Conservation (phyloP, 495 filamentous ascomycete genomes). For the Thermothielavioides terrestris region DNA sequence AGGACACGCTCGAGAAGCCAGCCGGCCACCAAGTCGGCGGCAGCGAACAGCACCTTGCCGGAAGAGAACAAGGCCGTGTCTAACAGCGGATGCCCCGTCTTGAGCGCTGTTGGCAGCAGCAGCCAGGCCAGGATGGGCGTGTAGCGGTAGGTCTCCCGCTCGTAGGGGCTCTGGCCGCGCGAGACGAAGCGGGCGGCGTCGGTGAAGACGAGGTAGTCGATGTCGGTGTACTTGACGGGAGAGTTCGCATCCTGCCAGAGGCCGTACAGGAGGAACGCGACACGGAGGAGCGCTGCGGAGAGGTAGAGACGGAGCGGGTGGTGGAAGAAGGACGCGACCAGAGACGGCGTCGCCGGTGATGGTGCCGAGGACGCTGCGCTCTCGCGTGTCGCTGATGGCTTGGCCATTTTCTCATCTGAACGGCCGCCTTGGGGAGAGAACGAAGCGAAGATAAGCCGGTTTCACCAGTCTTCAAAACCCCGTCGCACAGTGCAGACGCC, state of each 20-base stretch:
- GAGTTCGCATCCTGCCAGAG: constrained; percentile 85
- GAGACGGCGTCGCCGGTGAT: constrained; percentile 1
- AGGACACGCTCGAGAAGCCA: constrained; percentile 57
- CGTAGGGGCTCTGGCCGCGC: constrained; percentile 58
- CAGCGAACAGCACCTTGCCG: constrained; percentile 81
- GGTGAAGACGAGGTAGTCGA: constrained; percentile 99
- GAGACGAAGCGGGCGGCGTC: constrained; percentile 78
- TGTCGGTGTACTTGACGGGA: constrained; percentile 93
- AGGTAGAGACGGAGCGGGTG: constrained; percentile 52
- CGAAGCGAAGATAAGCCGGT: not conserved
- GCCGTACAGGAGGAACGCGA: constrained; percentile 71
- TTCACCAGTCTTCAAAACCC: not conserved
- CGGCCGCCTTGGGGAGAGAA: not conserved
- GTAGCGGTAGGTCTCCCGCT: constrained; percentile 90
- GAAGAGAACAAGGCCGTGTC: constrained; percentile 61
- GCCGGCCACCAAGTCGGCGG: constrained; percentile 75
- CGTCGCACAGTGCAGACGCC: no score
- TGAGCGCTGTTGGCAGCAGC: constrained; percentile 68
- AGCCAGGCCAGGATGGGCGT: constrained; percentile 90
- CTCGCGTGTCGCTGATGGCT: not conserved
- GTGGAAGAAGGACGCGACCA: constrained; percentile 24
- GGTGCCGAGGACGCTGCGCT: not conserved
- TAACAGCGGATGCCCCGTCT: constrained; percentile 17
- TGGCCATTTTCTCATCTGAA: not conserved
- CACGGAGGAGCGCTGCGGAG: constrained; percentile 58